A percentile compares a stretch with the other conserved stretches of the same genome.
These are phyloP conservation scores for Serendipita indica DNA, from an alignment of 768 basidiomycete species.

Conservation along the genomic window DNA sequence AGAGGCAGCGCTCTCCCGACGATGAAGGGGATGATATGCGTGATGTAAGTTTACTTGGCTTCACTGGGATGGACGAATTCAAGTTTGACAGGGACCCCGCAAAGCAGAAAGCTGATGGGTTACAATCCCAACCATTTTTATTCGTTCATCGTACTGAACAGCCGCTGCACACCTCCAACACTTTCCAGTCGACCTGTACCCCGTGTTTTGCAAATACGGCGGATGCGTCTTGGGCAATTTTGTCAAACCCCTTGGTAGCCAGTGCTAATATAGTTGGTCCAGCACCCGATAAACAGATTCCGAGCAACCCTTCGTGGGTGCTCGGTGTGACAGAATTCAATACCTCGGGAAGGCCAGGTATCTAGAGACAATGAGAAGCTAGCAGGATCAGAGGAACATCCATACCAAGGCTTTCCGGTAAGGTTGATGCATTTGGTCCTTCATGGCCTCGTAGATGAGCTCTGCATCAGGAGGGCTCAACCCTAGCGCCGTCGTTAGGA, in stretches of 20 bases:
- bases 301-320: constrained; percentile 86
- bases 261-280: constrained; percentile 95
- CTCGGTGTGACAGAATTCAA: constrained; percentile 75
- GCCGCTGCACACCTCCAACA: constrained; percentile 52
- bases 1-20: neutral
- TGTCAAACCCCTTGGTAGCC: constrained; percentile 70
- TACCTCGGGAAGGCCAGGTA: constrained; percentile 89
- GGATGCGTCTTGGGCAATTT: constrained; percentile 70
- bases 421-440: constrained; percentile 93
- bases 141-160: constrained; percentile 18
- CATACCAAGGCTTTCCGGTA: constrained; percentile 77
- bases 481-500: constrained; percentile 85
- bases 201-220: constrained; percentile 53
- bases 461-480: constrained; percentile 85
- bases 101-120: neutral
- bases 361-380: constrained; percentile 33
- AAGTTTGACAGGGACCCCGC: neutral
- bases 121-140: neutral
- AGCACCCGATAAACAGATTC: constrained; percentile 94
- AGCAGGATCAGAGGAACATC: constrained; percentile 13
- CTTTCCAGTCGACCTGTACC: constrained; percentile 81
- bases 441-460: constrained; percentile 99
- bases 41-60: neutral
- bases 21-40: constrained; percentile 1
- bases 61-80: neutral